Conservation (phyloP, 768 basidiomycete species). For the Cyclocybe aegerita region DNA sequence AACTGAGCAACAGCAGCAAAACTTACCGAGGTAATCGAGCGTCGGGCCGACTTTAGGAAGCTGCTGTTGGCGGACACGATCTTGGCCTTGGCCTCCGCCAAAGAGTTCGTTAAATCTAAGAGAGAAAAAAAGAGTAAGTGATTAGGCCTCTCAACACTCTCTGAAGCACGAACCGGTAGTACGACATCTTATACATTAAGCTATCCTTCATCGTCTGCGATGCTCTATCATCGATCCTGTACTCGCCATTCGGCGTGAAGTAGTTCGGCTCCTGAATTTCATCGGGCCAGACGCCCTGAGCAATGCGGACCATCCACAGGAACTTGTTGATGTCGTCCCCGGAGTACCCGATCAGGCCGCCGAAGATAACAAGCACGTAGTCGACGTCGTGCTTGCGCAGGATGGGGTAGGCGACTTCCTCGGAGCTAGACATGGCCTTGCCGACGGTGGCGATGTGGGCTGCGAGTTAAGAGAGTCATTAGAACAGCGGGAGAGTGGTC, state of each 20-base stretch:
- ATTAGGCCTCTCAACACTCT: too few relatives aligned
- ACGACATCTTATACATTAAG: conserved; percentile 99
- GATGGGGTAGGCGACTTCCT: conserved; percentile 97
- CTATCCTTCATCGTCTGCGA: conserved; percentile 89
- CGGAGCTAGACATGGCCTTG: conserved; percentile 93
- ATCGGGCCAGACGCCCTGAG: conserved; percentile 97
- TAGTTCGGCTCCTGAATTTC: conserved; percentile 95
- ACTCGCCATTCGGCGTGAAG: conserved; percentile 92
- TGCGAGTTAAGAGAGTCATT: conserved; percentile 25
- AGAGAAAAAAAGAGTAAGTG: too few relatives aligned
- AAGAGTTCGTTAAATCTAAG: conserved; percentile 84
- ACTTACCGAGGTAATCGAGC: conserved; percentile 84
- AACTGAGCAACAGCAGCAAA: background rate
- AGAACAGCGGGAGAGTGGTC: background rate
- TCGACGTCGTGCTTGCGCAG: conserved; percentile 96
- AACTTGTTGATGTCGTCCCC: conserved; percentile 99
- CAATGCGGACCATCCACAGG: conserved; percentile 96
- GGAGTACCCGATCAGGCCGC: conserved; percentile 93
- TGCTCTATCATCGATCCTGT: conserved; percentile 86
- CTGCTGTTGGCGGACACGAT: conserved; percentile 88
- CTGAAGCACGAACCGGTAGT: conserved; percentile 72
- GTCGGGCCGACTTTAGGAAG: conserved; percentile 77
- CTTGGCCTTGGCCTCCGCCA: conserved; percentile 66
- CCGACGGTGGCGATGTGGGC: conserved; percentile 99
- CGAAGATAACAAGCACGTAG: conserved; percentile 97